These are phyloP conservation scores for Rosa rugosa DNA, from an alignment of 306 rosid species.

Conservation along the genomic window DNA sequence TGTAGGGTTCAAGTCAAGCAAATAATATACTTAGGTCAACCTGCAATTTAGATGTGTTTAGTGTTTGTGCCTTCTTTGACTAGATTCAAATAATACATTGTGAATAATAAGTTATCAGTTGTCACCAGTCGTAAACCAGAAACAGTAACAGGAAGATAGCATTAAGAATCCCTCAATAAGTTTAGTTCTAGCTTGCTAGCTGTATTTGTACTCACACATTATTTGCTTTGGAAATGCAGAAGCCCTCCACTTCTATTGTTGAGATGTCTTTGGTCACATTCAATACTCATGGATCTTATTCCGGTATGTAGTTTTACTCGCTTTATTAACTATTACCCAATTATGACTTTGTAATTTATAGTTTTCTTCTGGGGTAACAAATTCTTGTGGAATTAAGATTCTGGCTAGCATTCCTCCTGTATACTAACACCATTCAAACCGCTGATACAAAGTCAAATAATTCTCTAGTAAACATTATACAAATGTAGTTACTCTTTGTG, in stretches of 20 bases:
- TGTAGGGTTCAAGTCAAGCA: not conserved
- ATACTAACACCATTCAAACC: not conserved
- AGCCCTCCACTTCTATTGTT: slow-evolving; percentile 48
- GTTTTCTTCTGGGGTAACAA: not conserved
- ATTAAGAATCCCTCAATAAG: not conserved
- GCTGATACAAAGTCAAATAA: slow-evolving; percentile 4
- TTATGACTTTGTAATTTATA: slow-evolving; percentile 12
- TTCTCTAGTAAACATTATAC: not conserved
- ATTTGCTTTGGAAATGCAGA: slow-evolving; percentile 55
- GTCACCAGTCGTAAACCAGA: not conserved
- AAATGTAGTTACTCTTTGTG: not conserved
- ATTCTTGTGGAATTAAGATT: slow-evolving; percentile 5
- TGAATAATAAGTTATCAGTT: not conserved
- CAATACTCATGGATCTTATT: slow-evolving; percentile 88
- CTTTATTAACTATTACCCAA: slow-evolving; percentile 14
- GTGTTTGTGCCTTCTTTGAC: not conserved
- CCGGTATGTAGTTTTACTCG: slow-evolving; percentile 56
- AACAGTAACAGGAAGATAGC: slow-evolving; percentile 4
- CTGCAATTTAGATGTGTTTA: not conserved
- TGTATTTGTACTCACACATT: slow-evolving; percentile 18
- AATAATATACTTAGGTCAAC: too few species aligned
- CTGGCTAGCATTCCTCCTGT: not conserved
- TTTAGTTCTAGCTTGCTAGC: slow-evolving; percentile 16
- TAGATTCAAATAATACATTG: not conserved
- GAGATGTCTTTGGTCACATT: slow-evolving; percentile 78